Base-by-base conservation (phyloP, 1,284 basidiomycete species). In the Boletus mariae region DNA sequence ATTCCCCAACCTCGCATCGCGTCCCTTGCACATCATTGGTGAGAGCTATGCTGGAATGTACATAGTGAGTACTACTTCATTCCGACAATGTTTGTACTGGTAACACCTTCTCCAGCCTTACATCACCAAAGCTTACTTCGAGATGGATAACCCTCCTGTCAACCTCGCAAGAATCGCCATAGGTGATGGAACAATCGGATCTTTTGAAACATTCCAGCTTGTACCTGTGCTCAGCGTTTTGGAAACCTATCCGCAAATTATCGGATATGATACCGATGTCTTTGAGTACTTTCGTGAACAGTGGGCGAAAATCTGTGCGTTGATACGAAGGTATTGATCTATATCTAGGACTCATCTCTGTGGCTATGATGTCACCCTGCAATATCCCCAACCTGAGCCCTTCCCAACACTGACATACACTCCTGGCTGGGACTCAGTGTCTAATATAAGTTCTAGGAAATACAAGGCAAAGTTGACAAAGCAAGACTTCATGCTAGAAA, bases 1-100 rank as follows among this genome's bases (percentile, higher is more conserved):
- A 7, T 88, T 87, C 61, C 85, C 85, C 0, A 74, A 73, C 55
- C 72, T 87, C 20, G 78, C 78, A 3, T 79, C 68, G 7, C 78
- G 85, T 25, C 85, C 85, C 4, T 71, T 87, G 42, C 67, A 81
- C 61, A 62, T 87, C n/a, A 80, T 78, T 0, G 86, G 85, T 1
- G 85, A 87, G 63, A 83, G 80, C 61, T 87, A 86, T 66, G 79
- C 85, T 26, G 84, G 85, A 37, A 76, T 71, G 49, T 87, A 78
- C 59, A 84, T 86, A 41, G 82, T 81, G 61, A 59, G 79, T 35
- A 35, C 15, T 35, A 12, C 15, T 35, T 35, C 65, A 1, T 49
- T 20, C 15, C 20, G 45, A 32, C 34, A n/a, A 35, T 15, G 34
- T 35, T 13, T 35, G 5, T 35, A 29, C 11, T 34, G 12, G 15